Evolutionary conservation across 2,329 filamentous ascomycete species (phyloP), one percentile per base, ranked within the genome.

Genomic region (Neofusicoccum kwambonambiense): DNA sequence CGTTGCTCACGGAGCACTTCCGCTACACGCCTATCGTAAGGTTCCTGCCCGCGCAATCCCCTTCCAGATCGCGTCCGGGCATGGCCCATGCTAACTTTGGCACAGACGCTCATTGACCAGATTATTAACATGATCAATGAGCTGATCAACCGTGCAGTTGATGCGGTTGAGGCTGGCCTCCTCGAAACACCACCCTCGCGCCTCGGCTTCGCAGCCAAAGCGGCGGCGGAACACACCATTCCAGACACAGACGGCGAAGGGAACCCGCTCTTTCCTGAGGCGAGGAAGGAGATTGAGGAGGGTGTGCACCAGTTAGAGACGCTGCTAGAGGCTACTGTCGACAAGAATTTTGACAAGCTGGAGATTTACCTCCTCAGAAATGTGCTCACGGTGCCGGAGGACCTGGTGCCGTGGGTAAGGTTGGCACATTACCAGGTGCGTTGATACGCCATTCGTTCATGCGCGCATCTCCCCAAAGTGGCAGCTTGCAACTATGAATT

Each of bases 111-210:
- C 47, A 90, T 99, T 74, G 95, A 99, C 86, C 94, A 98, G 80
- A 93, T 98, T 71, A 97, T 98, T 81, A 97, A 98, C 82, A 91
- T 90, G 64, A 88, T 97, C 77, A 99, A 98, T 81, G 91, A 94
- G 73, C 87, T 97, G 72, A 90, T 95, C 73, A 95, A 96, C 79
- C 90, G 90, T 76, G 93, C 92, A 62, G 89, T 97, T 72, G 91
- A 92, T 72, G 92, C 90, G 67, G 88, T 98, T 69, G 95, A 98
- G 78, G 87, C 88, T 64, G 91, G 92, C 1, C 87, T 99, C 19
- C 83, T 92, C 56, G 85, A 85, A 58, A 89, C 90, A 2, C 87
- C 90, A 1, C 90, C 93, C 0, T 83, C 89, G 31, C 84, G 87
- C 13, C 86, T 99, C 39, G 95, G 95, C n/a, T 98, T 97, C 81